Evolutionary conservation across 139 green algal genomes (phyloP).

Genomic region (Protoeuglena noctilucae): DNA sequence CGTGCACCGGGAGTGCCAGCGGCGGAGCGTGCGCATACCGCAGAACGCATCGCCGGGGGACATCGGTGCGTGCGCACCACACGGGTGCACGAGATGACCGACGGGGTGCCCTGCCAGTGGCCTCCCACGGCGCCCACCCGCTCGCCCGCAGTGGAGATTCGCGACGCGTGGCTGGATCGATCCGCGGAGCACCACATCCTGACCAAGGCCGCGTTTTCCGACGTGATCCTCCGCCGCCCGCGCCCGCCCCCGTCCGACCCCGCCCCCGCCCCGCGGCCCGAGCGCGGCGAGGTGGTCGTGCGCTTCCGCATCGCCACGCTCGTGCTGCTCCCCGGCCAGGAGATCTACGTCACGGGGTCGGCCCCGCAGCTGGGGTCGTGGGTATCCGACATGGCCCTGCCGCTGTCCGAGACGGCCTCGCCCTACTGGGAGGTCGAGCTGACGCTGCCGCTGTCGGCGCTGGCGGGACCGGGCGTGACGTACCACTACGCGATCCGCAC

Average conservation of each 20-base stretch:
- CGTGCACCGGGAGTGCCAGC: not conserved
- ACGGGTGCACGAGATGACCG: constrained; percentile 1
- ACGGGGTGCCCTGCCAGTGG: not conserved
- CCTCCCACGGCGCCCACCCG: not conserved
- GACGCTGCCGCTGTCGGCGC: not conserved
- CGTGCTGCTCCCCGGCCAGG: constrained; percentile 19
- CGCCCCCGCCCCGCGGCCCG: constrained; percentile 31
- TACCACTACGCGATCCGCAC: constrained; percentile 7
- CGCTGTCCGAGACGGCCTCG: constrained; percentile 14
- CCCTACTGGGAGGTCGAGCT: constrained; percentile 31
- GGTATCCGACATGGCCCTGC: constrained; percentile 45
- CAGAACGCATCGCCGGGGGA: not conserved
- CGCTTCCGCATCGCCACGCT: not conserved
- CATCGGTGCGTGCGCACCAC: no score
- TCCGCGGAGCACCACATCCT: constrained; percentile 38
- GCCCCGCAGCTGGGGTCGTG: constrained; percentile 52
- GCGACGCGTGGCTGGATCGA: constrained; percentile 24
- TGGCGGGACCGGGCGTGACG: constrained; percentile 4
- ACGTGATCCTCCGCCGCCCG: constrained; percentile 24
- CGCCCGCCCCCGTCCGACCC: constrained; percentile 9
- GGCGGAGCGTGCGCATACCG: not conserved
- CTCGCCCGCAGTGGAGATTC: not conserved
- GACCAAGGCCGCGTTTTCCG: constrained; percentile 32
- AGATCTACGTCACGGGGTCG: constrained; percentile 42
- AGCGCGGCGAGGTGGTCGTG: constrained; percentile 10